These are phyloP conservation scores for Hanseniaspora osmophila DNA, from an alignment of 805 yeast genomes.

Conservation along the genomic window DNA sequence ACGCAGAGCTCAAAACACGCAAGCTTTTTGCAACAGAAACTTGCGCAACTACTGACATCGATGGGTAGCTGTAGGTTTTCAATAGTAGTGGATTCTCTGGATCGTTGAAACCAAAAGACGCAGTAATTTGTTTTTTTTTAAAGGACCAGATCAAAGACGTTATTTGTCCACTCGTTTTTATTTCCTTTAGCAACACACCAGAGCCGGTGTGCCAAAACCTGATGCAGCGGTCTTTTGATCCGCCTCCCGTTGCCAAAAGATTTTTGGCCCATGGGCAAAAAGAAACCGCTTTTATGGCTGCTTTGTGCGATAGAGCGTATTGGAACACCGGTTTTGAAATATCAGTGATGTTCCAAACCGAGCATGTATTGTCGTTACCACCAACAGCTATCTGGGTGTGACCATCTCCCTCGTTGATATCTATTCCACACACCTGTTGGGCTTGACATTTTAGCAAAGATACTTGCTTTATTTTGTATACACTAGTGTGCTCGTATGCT, in stretches of 20 bases:
- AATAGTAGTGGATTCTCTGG: slow-evolving; percentile 36
- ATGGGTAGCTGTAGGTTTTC: slow-evolving; percentile 54
- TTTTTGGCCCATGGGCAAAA: slow-evolving; percentile 84
- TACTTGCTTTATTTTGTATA: neutral
- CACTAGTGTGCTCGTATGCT: neutral
- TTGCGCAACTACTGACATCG: slow-evolving; percentile 32
- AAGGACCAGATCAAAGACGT: slow-evolving; percentile 71
- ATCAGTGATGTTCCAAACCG: slow-evolving; percentile 55
- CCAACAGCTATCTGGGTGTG: slow-evolving; percentile 56
- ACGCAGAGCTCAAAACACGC: slow-evolving; percentile 51
- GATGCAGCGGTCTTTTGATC: slow-evolving; percentile 65
- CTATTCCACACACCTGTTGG: slow-evolving; percentile 47
- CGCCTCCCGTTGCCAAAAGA: slow-evolving; percentile 82
- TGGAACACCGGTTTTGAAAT: slow-evolving; percentile 28
- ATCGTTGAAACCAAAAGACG: slow-evolving; percentile 72
- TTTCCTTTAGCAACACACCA: slow-evolving; percentile 52
- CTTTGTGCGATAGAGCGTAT: slow-evolving; percentile 48
- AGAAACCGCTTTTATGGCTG: slow-evolving; percentile 83
- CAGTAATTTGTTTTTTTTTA: slow-evolving; percentile 48
- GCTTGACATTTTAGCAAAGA: slow-evolving; percentile 30
- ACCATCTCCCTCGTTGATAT: slow-evolving; percentile 17
- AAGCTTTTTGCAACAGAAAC: slow-evolving; percentile 37
- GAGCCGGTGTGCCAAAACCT: slow-evolving; percentile 77
- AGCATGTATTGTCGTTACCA: slow-evolving; percentile 69
- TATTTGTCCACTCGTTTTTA: slow-evolving; percentile 55